Evolutionary conservation across 352 stramenopile species (phyloP).

Genomic region (Phytophthora fragariaefolia): DNA sequence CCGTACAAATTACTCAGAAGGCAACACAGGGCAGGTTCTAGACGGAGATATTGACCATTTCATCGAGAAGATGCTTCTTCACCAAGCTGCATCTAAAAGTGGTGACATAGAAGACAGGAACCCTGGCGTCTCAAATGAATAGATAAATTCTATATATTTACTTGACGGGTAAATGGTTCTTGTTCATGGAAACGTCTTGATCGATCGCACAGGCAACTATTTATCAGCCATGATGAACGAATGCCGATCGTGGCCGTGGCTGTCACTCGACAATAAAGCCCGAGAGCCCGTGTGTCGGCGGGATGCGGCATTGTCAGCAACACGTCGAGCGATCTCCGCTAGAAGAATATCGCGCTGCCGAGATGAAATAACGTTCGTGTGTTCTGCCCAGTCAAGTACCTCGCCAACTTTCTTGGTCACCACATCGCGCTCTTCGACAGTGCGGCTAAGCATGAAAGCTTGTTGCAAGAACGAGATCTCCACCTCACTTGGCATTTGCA

Average conservation of each 20-base stretch:
- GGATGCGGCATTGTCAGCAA: constrained; percentile 49
- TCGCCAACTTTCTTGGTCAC: constrained; percentile 83
- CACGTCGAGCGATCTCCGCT: constrained; percentile 71
- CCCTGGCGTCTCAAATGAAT: constrained; percentile 3
- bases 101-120: neutral
- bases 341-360: constrained; percentile 76
- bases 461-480: constrained; percentile 86
- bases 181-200: neutral
- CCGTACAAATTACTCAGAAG: constrained; percentile 91
- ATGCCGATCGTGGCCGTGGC: constrained; percentile 19
- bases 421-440: constrained; percentile 76
- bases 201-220: constrained; percentile 3
- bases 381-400: constrained; percentile 86
- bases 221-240: constrained; percentile 42
- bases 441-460: constrained; percentile 86
- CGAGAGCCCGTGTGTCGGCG: constrained; percentile 25
- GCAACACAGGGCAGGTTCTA: constrained; percentile 88
- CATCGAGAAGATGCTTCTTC: constrained; percentile 78
- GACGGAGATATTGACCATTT: constrained; percentile 90
- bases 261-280: constrained; percentile 24
- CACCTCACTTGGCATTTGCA: constrained; percentile 85
- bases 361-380: constrained; percentile 73
- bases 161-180: constrained; percentile 11
- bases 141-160: constrained; percentile 27
- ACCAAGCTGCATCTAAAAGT: constrained; percentile 29